These are phyloP conservation scores for Botrytis pseudocinerea DNA, from an alignment of 2,329 filamentous ascomycete genomes.

Conservation along the genomic window DNA sequence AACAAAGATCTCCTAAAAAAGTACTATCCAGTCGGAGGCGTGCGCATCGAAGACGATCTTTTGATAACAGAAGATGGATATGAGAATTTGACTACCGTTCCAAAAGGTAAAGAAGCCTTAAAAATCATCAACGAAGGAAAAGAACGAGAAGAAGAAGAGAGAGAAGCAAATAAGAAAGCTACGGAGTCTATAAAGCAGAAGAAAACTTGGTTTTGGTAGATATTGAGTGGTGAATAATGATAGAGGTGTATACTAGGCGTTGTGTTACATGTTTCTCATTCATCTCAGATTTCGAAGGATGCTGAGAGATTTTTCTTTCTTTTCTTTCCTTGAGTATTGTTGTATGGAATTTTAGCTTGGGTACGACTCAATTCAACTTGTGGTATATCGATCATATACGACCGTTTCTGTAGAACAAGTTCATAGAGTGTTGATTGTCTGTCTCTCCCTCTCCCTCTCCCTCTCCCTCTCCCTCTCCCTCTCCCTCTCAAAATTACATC, in stretches of 20 bases:
- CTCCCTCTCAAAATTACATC: background rate
- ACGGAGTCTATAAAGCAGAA: constrained; percentile 15
- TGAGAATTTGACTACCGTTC: constrained; percentile 80
- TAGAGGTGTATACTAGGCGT: background rate
- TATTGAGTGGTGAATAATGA: background rate
- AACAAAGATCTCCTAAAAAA: constrained; percentile 62
- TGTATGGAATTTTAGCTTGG: background rate
- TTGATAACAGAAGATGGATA: constrained; percentile 74
- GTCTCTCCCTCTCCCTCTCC: background rate
- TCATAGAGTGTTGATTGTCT: background rate
- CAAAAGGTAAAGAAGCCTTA: constrained; percentile 73
- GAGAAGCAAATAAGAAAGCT: constrained; percentile 13
- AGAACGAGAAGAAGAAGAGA: constrained; percentile 19
- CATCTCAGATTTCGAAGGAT: background rate
- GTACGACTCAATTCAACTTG: constrained; percentile 1
- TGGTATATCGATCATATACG: background rate
- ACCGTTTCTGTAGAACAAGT: background rate
- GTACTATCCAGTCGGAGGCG: constrained; percentile 81
- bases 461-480: background rate
- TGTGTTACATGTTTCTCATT: background rate
- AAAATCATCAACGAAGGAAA: constrained; percentile 51
- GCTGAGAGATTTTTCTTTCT: background rate
- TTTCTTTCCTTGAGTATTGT: background rate
- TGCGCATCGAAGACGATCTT: constrained; percentile 90
- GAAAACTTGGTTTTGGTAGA: constrained; percentile 33